Evolutionary conservation across 2,329 filamentous ascomycete species (phyloP), one percentile per base, ranked within the genome.

Genomic region (Clarireedia sp.): DNA sequence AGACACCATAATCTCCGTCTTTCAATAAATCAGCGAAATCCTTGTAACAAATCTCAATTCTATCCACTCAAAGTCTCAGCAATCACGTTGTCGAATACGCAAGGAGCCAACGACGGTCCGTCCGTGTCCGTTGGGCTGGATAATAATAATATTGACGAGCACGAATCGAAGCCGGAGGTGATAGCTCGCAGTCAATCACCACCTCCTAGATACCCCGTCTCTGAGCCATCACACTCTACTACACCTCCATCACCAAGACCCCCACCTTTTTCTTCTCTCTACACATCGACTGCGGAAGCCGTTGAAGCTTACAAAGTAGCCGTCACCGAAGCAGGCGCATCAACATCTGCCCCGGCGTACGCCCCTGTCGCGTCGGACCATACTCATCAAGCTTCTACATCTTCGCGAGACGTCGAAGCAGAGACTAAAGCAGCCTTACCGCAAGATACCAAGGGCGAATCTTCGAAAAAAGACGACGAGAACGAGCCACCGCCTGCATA

Each of bases 401-500:
- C 64, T 26, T 57, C 61, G 26, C 73, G 75, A 65, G 76, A 82
- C 64, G 72, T 75, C 56, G 73, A 79, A 61, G 82, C 83, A 62
- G 89, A 95, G 69, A 92, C 89, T 67, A 95, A 96, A 74, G 84
- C 86, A 66, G 88, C 85, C 51, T 83, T 95, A 67, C 86, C 89
- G n/a, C 78, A 76, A 64, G 90, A 95, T 71, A 86, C 80, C 63
- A 95, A 96, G 73, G 81, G 82, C 67, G 80, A 86, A 65, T 81
- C 84, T 38, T 84, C 84, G 57, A 83, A 82, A 65, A 94, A 94
- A 71, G 82, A 80, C 70, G 81, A 86, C 70, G 92, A 97, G 74
- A 81, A 83, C 73, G 94, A 97, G 75, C 92, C 92, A 57, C 94
- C 94, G 59, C 94, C 94, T 57, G 92, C 94, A 56, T 99, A 99